A percentile compares a stretch with the other conserved stretches of the same genome.
phyloP scores from a whole-genome alignment of 805 yeast genomes.

The Isabelozyma pseudorhagii region DNA sequence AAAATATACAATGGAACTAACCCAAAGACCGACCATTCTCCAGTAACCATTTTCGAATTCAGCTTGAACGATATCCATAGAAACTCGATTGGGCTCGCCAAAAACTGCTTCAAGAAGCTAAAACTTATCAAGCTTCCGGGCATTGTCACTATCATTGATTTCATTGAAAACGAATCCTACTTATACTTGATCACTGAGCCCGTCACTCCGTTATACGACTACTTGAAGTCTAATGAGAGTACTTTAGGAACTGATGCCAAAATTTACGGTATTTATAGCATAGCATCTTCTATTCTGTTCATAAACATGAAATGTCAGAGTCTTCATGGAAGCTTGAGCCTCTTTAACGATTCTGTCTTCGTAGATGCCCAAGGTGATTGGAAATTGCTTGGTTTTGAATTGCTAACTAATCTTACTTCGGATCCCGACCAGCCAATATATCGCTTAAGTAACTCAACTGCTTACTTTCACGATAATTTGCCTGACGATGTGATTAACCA shows the following conservation, averaged over 20 bases:
- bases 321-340: slow-evolving; percentile 61
- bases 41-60: slow-evolving; percentile 66
- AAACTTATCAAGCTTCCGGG: slow-evolving; percentile 70
- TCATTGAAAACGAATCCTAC: slow-evolving; percentile 55
- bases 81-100: slow-evolving; percentile 26
- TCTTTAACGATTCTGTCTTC: slow-evolving; percentile 48
- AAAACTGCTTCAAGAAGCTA: slow-evolving; percentile 39
- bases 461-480: slow-evolving; percentile 20
- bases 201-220: slow-evolving; percentile 49
- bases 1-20: slow-evolving; percentile 56
- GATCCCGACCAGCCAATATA: slow-evolving; percentile 46
- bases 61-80: slow-evolving; percentile 36
- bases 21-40: slow-evolving; percentile 46
- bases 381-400: slow-evolving; percentile 81
- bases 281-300: slow-evolving; percentile 53
- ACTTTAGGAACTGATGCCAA: slow-evolving; percentile 32
- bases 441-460: slow-evolving; percentile 24
- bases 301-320: slow-evolving; percentile 57
- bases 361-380: slow-evolving; percentile 73
- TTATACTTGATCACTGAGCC: slow-evolving; percentile 67
- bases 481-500: slow-evolving; percentile 48
- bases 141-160: slow-evolving; percentile 58
- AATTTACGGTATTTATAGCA: slow-evolving; percentile 53
- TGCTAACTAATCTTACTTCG: slow-evolving; percentile 46
- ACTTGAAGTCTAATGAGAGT: slow-evolving; percentile 28